phyloP scores from a whole-genome alignment of 2,329 filamentous ascomycete species.

The Albophoma yamanashiensis region DNA sequence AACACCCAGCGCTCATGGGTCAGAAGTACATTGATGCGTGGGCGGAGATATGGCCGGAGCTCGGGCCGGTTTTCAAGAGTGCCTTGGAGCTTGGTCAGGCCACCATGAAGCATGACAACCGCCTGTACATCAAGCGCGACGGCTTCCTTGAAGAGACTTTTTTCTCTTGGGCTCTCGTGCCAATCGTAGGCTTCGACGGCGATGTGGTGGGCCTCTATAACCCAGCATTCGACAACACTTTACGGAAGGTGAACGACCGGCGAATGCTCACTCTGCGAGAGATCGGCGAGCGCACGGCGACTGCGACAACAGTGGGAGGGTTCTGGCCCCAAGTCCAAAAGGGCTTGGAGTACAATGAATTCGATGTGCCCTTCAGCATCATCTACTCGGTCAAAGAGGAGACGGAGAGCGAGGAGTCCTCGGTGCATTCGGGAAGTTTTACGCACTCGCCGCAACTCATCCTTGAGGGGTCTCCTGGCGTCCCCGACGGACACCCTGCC shows the following conservation, averaged over 20 bases:
- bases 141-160: slow-evolving; percentile 69
- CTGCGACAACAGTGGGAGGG: slow-evolving; percentile 58
- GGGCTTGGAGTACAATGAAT: slow-evolving; percentile 63
- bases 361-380: slow-evolving; percentile 65
- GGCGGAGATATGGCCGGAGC: slow-evolving; percentile 63
- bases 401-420: slow-evolving; percentile 58
- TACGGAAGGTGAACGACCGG: slow-evolving; percentile 66
- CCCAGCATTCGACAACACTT: slow-evolving; percentile 71
- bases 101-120: slow-evolving; percentile 77
- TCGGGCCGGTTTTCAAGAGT: slow-evolving; percentile 56
- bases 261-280: slow-evolving; percentile 71
- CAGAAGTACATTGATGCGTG: slow-evolving; percentile 57
- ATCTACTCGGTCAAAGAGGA: slow-evolving; percentile 69
- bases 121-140: slow-evolving; percentile 59
- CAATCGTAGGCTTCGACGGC: slow-evolving; percentile 63
- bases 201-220: slow-evolving; percentile 69
- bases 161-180: slow-evolving; percentile 75
- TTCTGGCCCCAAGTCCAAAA: slow-evolving; percentile 65
- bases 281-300: slow-evolving; percentile 63
- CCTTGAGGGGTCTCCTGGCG: slow-evolving; percentile 64
- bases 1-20: slow-evolving; percentile 70
- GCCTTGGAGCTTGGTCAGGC: slow-evolving; percentile 63
- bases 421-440: slow-evolving; percentile 57
- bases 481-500: slow-evolving; percentile 51
- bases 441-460: slow-evolving; percentile 50